A percentile compares a stretch with the other conserved stretches of the same genome.
phyloP scores from a whole-genome alignment of 371 early-diverging fungal genomes.

The Mycotypha africana region DNA sequence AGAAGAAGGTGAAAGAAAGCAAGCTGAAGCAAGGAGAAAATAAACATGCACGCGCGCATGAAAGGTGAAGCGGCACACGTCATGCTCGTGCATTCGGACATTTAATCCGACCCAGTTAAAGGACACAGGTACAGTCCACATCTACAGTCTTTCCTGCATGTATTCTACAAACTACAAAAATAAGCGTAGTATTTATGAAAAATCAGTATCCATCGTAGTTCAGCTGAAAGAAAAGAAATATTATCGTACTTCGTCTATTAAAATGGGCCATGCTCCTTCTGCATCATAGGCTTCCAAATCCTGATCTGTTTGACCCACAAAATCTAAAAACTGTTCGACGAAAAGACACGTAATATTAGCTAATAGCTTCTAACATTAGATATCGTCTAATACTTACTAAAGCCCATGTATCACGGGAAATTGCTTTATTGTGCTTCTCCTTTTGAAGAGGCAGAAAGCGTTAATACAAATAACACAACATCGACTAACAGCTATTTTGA shows the following conservation, averaged over 20 bases:
- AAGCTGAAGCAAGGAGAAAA: no score
- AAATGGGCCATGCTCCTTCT: conserved; percentile 81
- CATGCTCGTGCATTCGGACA: no score
- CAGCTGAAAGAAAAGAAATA: no score
- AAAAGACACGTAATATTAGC: no score
- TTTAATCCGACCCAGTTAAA: no score
- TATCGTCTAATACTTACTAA: conserved; percentile 57
- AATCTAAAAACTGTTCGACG: conserved; percentile 67
- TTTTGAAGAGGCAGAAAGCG: conserved; percentile 12
- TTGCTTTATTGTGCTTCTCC: conserved; percentile 72
- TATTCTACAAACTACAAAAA: no score
- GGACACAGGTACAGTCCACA: no score
- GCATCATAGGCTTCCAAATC: conserved; percentile 66
- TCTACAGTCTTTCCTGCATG: no score
- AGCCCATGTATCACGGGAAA: conserved; percentile 84
- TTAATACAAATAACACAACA: no score
- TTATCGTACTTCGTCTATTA: conserved; percentile 64
- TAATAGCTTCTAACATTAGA: conserved; percentile 1
- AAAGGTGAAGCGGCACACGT: no score
- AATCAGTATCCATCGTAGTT: background rate
- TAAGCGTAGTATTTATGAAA: background rate
- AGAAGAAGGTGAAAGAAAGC: no score
- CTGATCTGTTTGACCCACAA: conserved; percentile 55
- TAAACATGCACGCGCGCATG: no score
- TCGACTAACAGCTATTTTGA: background rate